phyloP scores from a whole-genome alignment of 768 basidiomycete genomes.

The Macrolepiota dolichaula region DNA sequence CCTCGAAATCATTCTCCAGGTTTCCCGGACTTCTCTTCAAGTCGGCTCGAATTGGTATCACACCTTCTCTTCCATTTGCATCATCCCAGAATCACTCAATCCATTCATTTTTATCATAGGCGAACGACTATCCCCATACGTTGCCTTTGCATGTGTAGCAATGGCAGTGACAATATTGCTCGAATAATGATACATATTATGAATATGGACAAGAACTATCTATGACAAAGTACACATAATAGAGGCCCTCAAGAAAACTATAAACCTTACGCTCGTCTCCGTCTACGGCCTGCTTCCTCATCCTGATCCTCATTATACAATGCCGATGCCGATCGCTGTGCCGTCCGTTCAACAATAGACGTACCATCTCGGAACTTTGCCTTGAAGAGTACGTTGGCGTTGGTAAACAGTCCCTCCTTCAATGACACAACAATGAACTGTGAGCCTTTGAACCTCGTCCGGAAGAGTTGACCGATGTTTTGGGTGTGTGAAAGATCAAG shows the following conservation, averaged over 20 bases:
- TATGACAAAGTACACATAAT: constrained; percentile 22
- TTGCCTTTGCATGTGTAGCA: constrained; percentile 84
- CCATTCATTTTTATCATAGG: constrained; percentile 49
- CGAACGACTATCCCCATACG: constrained; percentile 94
- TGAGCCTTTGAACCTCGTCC: constrained; percentile 93
- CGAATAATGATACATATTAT: constrained; percentile 29
- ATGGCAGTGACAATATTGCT: constrained; percentile 80
- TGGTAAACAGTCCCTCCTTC: constrained; percentile 96
- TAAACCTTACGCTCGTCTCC: constrained; percentile 21
- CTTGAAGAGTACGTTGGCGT: constrained; percentile 94
- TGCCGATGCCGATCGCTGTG: constrained; percentile 55
- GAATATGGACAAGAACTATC: constrained; percentile 16
- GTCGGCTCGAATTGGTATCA: constrained; percentile 86
- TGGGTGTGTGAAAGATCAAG: constrained; percentile 95
- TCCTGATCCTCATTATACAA: constrained; percentile 35
- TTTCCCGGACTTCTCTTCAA: constrained; percentile 94
- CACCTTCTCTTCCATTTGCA: constrained; percentile 17
- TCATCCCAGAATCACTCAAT: background rate
- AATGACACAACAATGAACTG: constrained; percentile 98
- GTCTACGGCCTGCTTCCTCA: constrained; percentile 26
- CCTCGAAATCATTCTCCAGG: constrained; percentile 35
- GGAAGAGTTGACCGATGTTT: constrained; percentile 97
- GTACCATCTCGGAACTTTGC: constrained; percentile 94
- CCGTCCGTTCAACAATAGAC: constrained; percentile 81
- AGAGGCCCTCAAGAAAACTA: background rate